Conservation (phyloP, 768 basidiomycete species). For the Leccinum ochraceum region DNA sequence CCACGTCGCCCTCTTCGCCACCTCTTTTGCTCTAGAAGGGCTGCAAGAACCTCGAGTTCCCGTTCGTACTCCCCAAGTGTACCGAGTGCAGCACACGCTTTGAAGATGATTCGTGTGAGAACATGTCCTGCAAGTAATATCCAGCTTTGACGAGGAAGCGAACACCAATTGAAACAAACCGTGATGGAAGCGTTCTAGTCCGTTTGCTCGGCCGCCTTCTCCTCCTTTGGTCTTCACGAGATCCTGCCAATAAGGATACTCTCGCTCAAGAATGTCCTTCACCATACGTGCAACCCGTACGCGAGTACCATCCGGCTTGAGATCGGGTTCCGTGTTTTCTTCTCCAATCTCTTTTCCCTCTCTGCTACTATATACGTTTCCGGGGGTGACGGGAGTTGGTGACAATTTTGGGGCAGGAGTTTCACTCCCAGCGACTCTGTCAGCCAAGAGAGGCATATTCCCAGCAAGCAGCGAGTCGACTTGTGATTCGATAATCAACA, state of each 20-base stretch:
- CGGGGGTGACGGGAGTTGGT: conserved; percentile 16
- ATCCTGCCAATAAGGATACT: conserved; percentile 62
- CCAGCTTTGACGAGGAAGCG: not conserved
- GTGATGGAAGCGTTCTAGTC: conserved; percentile 69
- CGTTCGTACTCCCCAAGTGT: conserved; percentile 61
- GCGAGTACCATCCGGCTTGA: conserved; percentile 22
- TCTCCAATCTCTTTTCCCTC: conserved; percentile 4
- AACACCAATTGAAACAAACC: conserved; percentile 45
- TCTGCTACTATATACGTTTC: conserved; percentile 3
- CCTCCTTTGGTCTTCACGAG: conserved; percentile 46
- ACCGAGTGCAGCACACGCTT: conserved; percentile 56
- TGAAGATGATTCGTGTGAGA: conserved; percentile 73
- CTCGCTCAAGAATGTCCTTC: conserved; percentile 51
- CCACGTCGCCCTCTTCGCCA: conserved; percentile 87
- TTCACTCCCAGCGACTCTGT: conserved; percentile 7
- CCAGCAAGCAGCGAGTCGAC: conserved; percentile 56
- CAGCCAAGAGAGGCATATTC: conserved; percentile 27
- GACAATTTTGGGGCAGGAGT: conserved; percentile 16
- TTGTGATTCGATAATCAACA: conserved; percentile 63
- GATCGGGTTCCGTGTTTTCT: conserved; percentile 19
- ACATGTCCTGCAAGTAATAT: conserved; percentile 56
- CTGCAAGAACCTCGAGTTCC: conserved; percentile 66
- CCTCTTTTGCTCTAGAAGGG: conserved; percentile 66
- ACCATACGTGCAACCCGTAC: conserved; percentile 51
- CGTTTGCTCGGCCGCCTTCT: conserved; percentile 37